These are phyloP conservation scores for Neurospora sp. DNA, from an alignment of 495 filamentous ascomycete genomes.

Conservation along the genomic window DNA sequence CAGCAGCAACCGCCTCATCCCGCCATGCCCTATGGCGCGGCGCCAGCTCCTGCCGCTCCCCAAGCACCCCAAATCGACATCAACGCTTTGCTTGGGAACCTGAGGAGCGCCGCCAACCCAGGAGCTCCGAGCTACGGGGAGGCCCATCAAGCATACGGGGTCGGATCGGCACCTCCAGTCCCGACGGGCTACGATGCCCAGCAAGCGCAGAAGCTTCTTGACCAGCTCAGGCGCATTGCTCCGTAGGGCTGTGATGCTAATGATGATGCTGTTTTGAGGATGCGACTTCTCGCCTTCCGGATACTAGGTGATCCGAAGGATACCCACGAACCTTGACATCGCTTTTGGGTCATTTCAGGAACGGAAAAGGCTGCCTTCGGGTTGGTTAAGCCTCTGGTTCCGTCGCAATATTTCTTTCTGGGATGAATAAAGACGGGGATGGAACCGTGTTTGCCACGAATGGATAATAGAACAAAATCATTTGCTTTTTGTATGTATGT, in stretches of 20 bases:
- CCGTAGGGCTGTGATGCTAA: not conserved
- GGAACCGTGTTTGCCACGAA: not conserved
- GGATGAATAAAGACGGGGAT: not conserved
- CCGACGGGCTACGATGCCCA: not conserved
- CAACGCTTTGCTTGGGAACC: constrained; percentile 17
- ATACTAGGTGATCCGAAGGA: not conserved
- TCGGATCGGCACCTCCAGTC: not conserved
- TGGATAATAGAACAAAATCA: not conserved
- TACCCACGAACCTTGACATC: not conserved
- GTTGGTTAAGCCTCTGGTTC: not conserved
- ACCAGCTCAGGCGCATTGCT: not conserved
- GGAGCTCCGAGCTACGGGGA: not conserved
- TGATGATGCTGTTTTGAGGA: not conserved
- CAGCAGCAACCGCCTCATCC: constrained; percentile 44
- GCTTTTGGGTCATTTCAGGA: too few species aligned
- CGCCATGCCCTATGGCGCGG: constrained; percentile 37
- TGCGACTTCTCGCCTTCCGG: not conserved
- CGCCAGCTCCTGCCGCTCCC: constrained; percentile 17
- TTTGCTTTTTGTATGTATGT: not conserved
- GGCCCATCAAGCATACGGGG: not conserved
- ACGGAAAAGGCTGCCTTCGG: not conserved
- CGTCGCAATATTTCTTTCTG: not conserved
- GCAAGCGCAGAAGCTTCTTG: not conserved
- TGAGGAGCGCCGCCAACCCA: constrained; percentile 4
- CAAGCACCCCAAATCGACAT: constrained; percentile 20